Base-by-base conservation (phyloP, 495 filamentous ascomycete species). In the Penicillium argentinense region DNA sequence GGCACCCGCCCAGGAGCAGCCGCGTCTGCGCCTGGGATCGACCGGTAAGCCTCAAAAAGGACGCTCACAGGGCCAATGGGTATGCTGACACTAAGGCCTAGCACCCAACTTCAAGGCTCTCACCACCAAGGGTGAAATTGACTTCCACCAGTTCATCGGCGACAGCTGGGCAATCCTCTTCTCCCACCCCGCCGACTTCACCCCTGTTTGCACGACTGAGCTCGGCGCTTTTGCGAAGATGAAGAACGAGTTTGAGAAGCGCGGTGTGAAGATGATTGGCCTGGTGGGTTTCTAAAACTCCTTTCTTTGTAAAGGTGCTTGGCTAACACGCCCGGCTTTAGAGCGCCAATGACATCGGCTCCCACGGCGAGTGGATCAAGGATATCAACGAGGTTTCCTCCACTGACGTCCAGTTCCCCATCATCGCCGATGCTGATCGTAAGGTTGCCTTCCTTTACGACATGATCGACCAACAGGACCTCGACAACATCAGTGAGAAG, bases 371-470 rank as follows among this genome's bases (percentile, higher is more conserved):
- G 24, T 96, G 92, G 91, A 91, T 96, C 77, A 86, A 88, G 77
- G 95, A 98, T 68, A 97, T 98, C 60, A 82, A 96, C 62, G 93
- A 97, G 75, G 84, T 97, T 56, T 82, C 83, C 36, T 86, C 85
- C 59, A 85, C 81, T 67, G 81, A 84, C 45, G 79, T 97, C 65
- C 75, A 67, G 24, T 98, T 97, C 80, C 93, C 95, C 64, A 97
- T 98, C 73, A 93, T 98, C 62, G 91, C 89, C 59, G 95, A 97
- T 76, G 95, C 96, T 76, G 81, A 93, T 66, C 81, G 95, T 58
- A 87, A 96, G 77, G 81, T 98, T 34, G 89, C 93, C 57, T 88
- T 84, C 66, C 70, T 80, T 48, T 98, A 96, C 67, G 93, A 98
- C 77, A 98, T 97, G 93, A 78, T 98, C 54, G 93, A 98, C 60